Base-by-base conservation (phyloP, 345 rosid species). In the Anastatica hierochuntica region DNA sequence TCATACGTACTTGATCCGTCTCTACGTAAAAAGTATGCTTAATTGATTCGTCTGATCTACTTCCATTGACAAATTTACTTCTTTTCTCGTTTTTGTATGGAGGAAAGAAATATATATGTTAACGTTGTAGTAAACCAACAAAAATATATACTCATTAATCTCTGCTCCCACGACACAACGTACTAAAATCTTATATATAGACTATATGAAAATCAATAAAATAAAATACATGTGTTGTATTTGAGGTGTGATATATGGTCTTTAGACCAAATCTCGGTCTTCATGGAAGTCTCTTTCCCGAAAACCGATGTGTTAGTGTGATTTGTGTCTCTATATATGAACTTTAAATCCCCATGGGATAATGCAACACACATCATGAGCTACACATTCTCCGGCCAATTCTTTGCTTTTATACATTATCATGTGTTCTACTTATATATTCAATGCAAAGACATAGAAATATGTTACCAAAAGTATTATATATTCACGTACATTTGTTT, bases 281-380 rank as follows among this genome's bases (percentile, higher is more conserved):
- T 64, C 57, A 48, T 64, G 48, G 63, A 64, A 64, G 51, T 64
- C 49, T 58, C 71, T 66, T 66, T 66, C 13, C 8, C 65, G 55
- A 66, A 51, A 51, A 37, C 47, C 71, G 17, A 66, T 51, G 71
- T 43, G 45, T 34, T 64, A 38, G 35, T 47, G 57, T 64, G 58
- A 64, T 64, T 56, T 56, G 40, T 65, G 53, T 50, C 0, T 29
- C 6, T 29, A 53, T 50, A 58, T 58, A 51, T 51, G 15, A 58
- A 43, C 36, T 58, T 66, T 52, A 29, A 49, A 51, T 50, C 58
- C 34, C 41, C 47, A 57, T 49, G 47, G 43, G 65, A 66, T 52
- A 52, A 58, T 58, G 47, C 43, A 58, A 58, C 5, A 18, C 35
- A 56, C 54, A 66, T 66, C 64, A 58, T 66, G 64, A 58, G 18